phyloP scores from a whole-genome alignment of 352 stramenopile species.

The Pythium scleroteichum region DNA sequence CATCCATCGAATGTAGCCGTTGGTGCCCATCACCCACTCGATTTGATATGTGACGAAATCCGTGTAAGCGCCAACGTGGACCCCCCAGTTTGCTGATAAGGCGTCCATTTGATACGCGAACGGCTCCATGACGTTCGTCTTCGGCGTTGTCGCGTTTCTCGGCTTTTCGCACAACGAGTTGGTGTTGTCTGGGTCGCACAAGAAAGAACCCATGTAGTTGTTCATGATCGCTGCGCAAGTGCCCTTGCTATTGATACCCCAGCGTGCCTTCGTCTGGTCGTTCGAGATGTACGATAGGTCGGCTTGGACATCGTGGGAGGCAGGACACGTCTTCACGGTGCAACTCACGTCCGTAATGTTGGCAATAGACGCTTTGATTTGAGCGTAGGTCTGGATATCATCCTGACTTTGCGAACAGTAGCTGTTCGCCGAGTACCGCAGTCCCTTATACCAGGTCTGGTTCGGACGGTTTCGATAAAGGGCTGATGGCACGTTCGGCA shows the following conservation, averaged over 20 bases:
- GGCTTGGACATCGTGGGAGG: slow-evolving; percentile 49
- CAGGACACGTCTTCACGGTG: slow-evolving; percentile 42
- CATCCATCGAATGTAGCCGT: slow-evolving; percentile 74
- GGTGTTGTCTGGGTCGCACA: slow-evolving; percentile 66
- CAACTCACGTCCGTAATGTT: slow-evolving; percentile 52
- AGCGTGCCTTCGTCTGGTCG: slow-evolving; percentile 38
- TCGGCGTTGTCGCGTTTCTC: slow-evolving; percentile 44
- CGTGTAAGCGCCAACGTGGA: slow-evolving; percentile 67
- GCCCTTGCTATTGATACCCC: slow-evolving; percentile 71
- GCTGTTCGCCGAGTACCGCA: slow-evolving; percentile 64
- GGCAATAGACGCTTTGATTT: slow-evolving; percentile 47
- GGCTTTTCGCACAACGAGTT: slow-evolving; percentile 46
- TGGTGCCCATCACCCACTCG: slow-evolving; percentile 69
- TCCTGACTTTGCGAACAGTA: slow-evolving; percentile 38
- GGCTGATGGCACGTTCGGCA: slow-evolving; percentile 49
- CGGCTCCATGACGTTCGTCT: slow-evolving; percentile 57
- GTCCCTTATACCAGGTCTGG: slow-evolving; percentile 54
- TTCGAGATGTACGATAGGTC: slow-evolving; percentile 57
- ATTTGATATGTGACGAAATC: slow-evolving; percentile 62
- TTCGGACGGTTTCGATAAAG: slow-evolving; percentile 42
- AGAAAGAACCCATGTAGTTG: slow-evolving; percentile 59
- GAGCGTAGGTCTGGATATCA: slow-evolving; percentile 43
- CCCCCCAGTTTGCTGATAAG: slow-evolving; percentile 65
- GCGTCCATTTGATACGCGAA: slow-evolving; percentile 82
- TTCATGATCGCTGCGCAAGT: slow-evolving; percentile 66